A percentile compares a stretch with the other conserved stretches of the same genome.
Conservation (phyloP, 2,329 filamentous ascomycete genomes). For the Berkeleyomyces rouxiae region DNA sequence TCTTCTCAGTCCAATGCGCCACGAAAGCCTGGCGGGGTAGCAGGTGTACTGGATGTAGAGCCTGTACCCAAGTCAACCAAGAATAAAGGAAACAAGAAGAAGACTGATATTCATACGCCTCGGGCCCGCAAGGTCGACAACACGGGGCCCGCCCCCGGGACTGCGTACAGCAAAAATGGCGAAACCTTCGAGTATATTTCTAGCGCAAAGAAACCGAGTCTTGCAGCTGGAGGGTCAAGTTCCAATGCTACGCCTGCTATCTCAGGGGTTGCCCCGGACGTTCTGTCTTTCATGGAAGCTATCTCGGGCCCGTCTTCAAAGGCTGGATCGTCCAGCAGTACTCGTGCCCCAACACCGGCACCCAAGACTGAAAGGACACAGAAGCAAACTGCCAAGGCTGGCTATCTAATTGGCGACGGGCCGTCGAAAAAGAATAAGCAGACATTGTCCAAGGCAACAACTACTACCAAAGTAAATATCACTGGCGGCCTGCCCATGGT, state of each 20-base stretch:
- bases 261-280: not conserved
- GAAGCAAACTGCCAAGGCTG: slow-evolving; percentile 48
- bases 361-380: slow-evolving; percentile 36
- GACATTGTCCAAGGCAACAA: slow-evolving; percentile 36
- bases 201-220: slow-evolving; percentile 8
- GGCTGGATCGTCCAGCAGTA: slow-evolving; percentile 14
- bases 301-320: slow-evolving; percentile 2
- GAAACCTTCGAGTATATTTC: slow-evolving; percentile 58
- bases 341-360: slow-evolving; percentile 19
- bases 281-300: not conserved
- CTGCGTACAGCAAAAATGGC: slow-evolving; percentile 58
- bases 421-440: slow-evolving; percentile 28
- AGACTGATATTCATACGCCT: slow-evolving; percentile 44
- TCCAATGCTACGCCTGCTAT: not conserved
- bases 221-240: not conserved
- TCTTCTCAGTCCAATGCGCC: not conserved
- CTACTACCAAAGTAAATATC: slow-evolving; percentile 50
- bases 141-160: slow-evolving; percentile 45
- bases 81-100: slow-evolving; percentile 38
- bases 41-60: slow-evolving; percentile 18
- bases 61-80: slow-evolving; percentile 33
- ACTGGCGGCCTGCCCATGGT: slow-evolving; percentile 69
- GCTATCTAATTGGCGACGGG: slow-evolving; percentile 66
- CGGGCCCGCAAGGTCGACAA: slow-evolving; percentile 47
- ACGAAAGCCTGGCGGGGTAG: slow-evolving; percentile 12